Evolutionary conservation across 2,329 filamentous ascomycete genomes (phyloP).

Genomic region (Xylaria hypoxylon): DNA sequence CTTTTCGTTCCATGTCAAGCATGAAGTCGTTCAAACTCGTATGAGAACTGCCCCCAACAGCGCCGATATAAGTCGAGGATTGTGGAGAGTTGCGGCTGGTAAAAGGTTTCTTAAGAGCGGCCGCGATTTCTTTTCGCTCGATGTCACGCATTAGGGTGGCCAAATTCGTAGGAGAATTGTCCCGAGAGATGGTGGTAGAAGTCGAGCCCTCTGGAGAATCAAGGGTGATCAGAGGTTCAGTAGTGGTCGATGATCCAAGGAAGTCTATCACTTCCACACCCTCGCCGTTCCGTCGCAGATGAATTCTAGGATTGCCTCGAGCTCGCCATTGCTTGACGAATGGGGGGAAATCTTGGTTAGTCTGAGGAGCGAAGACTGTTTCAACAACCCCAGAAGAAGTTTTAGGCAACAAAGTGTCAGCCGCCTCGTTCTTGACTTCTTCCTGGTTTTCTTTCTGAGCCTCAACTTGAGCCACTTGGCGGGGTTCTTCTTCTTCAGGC

Average conservation of each 20-base stretch:
- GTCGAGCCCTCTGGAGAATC: slow-evolving; percentile 29
- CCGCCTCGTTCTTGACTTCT: not conserved
- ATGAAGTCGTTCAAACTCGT: no score
- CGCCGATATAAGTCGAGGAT: no score
- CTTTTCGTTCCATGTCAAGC: slow-evolving; percentile 2
- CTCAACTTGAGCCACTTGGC: slow-evolving; percentile 6
- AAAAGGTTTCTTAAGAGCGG: not conserved
- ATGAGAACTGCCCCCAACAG: no score
- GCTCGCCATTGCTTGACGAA: slow-evolving; percentile 48
- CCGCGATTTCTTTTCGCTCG: not conserved
- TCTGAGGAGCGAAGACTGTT: slow-evolving; percentile 46
- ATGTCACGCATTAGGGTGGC: slow-evolving; percentile 31
- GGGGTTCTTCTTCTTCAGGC: slow-evolving; percentile 42
- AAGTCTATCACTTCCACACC: slow-evolving; percentile 48
- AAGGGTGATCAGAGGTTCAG: slow-evolving; percentile 36
- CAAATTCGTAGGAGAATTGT: slow-evolving; percentile 31
- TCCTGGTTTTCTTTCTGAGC: not conserved
- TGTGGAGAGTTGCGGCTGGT: not conserved
- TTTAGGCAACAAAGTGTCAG: slow-evolving; percentile 4
- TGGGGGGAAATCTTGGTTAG: slow-evolving; percentile 43
- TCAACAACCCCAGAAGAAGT: slow-evolving; percentile 35
- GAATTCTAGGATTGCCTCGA: slow-evolving; percentile 47
- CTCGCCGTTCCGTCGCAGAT: slow-evolving; percentile 43
- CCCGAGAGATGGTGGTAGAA: slow-evolving; percentile 34
- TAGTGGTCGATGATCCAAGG: slow-evolving; percentile 30